These are phyloP conservation scores for Potentilla sterilis DNA, from an alignment of 306 rosid species.

Conservation along the genomic window DNA sequence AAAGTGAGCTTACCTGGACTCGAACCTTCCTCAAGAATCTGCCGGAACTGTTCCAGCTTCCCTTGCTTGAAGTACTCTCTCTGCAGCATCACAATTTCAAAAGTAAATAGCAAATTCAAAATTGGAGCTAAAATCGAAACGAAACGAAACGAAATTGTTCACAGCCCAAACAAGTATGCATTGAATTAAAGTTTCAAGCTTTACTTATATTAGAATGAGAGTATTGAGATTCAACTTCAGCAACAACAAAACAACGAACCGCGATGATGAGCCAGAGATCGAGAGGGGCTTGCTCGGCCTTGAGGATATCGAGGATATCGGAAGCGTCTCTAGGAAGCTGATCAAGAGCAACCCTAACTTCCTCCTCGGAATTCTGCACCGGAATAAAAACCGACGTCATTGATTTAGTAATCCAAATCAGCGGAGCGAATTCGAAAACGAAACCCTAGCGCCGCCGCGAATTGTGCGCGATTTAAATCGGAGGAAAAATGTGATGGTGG, in stretches of 20 bases:
- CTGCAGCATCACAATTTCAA: conserved; percentile 38
- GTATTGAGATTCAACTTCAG: not conserved
- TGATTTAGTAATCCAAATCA: not conserved
- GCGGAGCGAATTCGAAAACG: not conserved
- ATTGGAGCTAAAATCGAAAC: not conserved
- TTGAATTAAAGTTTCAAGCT: not conserved
- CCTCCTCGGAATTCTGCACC: conserved; percentile 98
- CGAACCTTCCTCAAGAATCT: conserved; percentile 93
- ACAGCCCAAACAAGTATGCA: conserved; percentile 1
- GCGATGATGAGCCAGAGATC: conserved; percentile 99
- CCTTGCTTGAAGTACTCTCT: conserved; percentile 98
- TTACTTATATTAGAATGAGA: not conserved
- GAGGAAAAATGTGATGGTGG: not conserved
- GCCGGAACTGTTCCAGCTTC: conserved; percentile 83
- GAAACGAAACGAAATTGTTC: not conserved
- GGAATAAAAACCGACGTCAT: conserved; percentile 95
- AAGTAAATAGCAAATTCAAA: conserved; percentile 1
- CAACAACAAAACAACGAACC: conserved; percentile 35
- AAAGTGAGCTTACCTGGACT: conserved; percentile 69
- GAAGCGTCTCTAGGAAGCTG: conserved; percentile 95
- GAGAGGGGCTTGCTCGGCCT: conserved; percentile 98
- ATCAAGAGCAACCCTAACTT: conserved; percentile 92
- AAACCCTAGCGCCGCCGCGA: conserved; percentile 40
- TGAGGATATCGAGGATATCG: conserved; percentile 89
- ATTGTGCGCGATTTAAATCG: not conserved